These are phyloP conservation scores for Saccharomycopsis vini DNA, from an alignment of 805 yeast species.

Conservation along the genomic window DNA sequence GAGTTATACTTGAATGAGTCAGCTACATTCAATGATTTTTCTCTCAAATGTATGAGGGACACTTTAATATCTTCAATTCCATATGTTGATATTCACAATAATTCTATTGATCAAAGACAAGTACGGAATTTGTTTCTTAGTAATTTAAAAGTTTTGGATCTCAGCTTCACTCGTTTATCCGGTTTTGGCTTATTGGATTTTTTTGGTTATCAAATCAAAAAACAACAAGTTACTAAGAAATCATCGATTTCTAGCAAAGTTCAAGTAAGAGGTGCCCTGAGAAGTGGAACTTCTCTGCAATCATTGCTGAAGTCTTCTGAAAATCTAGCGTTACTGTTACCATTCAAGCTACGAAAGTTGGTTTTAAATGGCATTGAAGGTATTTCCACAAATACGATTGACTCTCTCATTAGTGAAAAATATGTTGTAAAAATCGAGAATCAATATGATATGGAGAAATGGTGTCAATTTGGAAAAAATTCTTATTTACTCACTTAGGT, in stretches of 20 bases:
- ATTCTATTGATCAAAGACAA: background rate
- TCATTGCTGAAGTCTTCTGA: background rate
- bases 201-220: slow-evolving; percentile 8
- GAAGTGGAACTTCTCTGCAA: background rate
- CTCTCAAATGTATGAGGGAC: slow-evolving; percentile 3
- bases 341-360: background rate
- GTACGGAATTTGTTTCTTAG: no score
- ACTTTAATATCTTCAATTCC: background rate
- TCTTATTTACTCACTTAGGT: background rate
- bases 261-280: no score
- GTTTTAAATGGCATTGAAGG: slow-evolving; percentile 10
- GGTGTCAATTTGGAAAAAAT: slow-evolving; percentile 10
- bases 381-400: slow-evolving; percentile 1
- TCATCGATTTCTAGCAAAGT: slow-evolving; percentile 12
- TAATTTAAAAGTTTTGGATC: slow-evolving; percentile 11
- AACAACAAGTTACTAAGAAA: background rate
- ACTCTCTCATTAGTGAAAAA: slow-evolving; percentile 1
- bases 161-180: slow-evolving; percentile 9
- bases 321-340: background rate
- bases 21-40: slow-evolving; percentile 2
- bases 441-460: background rate
- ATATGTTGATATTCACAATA: background rate
- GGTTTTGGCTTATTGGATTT: slow-evolving; percentile 17
- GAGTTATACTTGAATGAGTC: slow-evolving; percentile 1
- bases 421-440: slow-evolving; percentile 6